Conservation (phyloP, 108 stramenopile species). For the Cyclostephanos tholiformis region DNA sequence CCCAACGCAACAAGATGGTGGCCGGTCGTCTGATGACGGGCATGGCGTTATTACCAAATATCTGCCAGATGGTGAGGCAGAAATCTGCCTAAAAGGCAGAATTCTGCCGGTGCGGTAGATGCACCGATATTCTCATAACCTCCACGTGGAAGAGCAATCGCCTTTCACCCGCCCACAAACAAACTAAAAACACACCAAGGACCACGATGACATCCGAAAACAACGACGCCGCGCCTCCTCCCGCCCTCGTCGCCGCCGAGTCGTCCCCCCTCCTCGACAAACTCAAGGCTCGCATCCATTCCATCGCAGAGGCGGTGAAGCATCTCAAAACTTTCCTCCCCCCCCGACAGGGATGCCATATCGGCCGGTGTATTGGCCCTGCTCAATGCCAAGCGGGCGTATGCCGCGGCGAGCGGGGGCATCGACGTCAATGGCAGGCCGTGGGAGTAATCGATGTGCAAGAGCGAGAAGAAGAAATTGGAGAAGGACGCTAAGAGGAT, state of each 20-base stretch:
- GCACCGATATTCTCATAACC: no score
- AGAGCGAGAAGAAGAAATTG: conserved; percentile 77
- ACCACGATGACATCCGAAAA: conserved; percentile 44
- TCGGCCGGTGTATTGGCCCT: conserved; percentile 54
- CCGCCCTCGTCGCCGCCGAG: conserved; percentile 17
- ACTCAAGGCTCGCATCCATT: conserved; percentile 56
- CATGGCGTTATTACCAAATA: no score
- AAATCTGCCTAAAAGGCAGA: no score
- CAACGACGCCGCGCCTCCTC: conserved; percentile 43
- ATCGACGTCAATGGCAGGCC: conserved; percentile 84
- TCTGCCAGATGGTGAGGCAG: no score
- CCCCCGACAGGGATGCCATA: conserved; percentile 59
- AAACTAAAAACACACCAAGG: neutral
- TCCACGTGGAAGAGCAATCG: neutral
- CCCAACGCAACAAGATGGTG: no score
- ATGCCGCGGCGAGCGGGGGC: conserved; percentile 74
- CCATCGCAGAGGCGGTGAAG: conserved; percentile 59
- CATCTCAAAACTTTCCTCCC: conserved; percentile 54
- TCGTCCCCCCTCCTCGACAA: conserved; percentile 26
- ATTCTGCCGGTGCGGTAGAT: no score
- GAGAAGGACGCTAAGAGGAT: conserved; percentile 55
- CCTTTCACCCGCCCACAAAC: neutral
- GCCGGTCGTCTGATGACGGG: no score
- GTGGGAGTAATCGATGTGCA: conserved; percentile 61
- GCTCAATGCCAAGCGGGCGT: conserved; percentile 59